A percentile compares a stretch with the other conserved stretches of the same genome.
Evolutionary conservation across 2,329 filamentous ascomycete species (phyloP).

Genomic region (Colletotrichum ledebouriae): DNA sequence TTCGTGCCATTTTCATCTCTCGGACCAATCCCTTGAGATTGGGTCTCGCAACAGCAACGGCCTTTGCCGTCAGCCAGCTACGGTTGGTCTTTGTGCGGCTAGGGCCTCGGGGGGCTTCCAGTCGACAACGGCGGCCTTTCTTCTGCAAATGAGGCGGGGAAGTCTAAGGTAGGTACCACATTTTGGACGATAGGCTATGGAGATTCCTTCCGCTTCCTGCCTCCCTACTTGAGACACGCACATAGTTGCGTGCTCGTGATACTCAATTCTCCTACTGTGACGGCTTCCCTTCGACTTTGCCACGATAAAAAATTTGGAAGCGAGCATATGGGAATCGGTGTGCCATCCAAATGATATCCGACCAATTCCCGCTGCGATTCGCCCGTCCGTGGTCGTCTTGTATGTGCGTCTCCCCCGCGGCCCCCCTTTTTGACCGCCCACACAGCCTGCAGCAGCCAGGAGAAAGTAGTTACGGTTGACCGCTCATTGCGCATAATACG

Average conservation of each 20-base stretch:
- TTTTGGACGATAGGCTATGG: no score
- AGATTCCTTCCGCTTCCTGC: no score
- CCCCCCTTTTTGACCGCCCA: conserved; percentile 1
- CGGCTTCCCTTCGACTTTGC: background rate
- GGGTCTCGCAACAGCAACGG: background rate
- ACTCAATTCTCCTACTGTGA: no score
- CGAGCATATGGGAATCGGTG: background rate
- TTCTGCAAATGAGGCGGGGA: no score
- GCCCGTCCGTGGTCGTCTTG: background rate
- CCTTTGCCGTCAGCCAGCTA: background rate
- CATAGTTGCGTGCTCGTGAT: no score
- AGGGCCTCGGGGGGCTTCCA: conserved; percentile 19
- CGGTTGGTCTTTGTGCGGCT: conserved; percentile 7
- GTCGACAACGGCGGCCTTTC: conserved; percentile 10
- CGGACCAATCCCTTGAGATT: background rate
- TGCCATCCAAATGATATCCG: no score
- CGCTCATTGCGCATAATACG: no score
- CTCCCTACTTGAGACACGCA: no score
- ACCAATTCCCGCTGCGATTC: no score
- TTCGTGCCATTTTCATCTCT: no score
- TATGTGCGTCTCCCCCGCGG: background rate
- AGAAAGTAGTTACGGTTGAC: background rate
- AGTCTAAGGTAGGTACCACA: no score
- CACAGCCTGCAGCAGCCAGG: background rate
- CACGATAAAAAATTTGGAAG: background rate